A percentile compares a stretch with the other conserved stretches of the same genome.
phyloP scores from a whole-genome alignment of 371 early-diverging fungal genomes.

The Entomophthora muscae region DNA sequence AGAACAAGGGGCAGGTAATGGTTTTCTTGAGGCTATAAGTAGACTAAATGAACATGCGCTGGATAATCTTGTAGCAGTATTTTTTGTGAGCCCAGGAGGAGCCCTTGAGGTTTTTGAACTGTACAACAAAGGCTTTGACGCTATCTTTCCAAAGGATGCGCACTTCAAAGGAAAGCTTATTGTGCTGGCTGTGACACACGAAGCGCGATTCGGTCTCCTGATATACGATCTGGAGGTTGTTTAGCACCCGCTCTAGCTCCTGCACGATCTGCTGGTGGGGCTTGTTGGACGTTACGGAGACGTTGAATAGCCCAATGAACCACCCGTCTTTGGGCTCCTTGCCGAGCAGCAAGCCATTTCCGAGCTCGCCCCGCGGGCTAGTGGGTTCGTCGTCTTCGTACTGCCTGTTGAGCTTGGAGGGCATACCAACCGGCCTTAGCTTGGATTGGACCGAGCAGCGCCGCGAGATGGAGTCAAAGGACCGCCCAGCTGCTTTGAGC shows the following conservation, averaged over 20 bases:
- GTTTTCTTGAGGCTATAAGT: no score
- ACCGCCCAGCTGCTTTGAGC: conserved; percentile 6
- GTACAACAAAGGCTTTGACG: background rate
- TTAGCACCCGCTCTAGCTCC: conserved; percentile 7
- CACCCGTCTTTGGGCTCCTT: conserved; percentile 7
- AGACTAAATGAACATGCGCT: conserved; percentile 7
- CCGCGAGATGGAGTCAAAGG: conserved; percentile 8
- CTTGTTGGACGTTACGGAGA: conserved; percentile 3
- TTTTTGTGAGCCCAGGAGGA: conserved; percentile 9
- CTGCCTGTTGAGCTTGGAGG: background rate
- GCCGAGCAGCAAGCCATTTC: background rate
- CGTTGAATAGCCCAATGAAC: conserved; percentile 9
- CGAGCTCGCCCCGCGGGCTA: background rate
- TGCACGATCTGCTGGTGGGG: conserved; percentile 9
- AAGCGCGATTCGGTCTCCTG: background rate
- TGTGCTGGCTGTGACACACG: background rate
- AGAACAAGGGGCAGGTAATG: no score
- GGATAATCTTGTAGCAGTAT: conserved; percentile 8
- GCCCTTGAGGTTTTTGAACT: conserved; percentile 8
- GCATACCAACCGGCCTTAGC: conserved; percentile 6
- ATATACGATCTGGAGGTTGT: background rate
- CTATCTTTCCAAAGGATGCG: conserved; percentile 5
- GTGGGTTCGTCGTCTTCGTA: background rate
- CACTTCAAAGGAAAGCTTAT: conserved; percentile 8
- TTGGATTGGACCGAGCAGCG: background rate